phyloP scores from a whole-genome alignment of 768 basidiomycete species.

The Mycena kentingensis region DNA sequence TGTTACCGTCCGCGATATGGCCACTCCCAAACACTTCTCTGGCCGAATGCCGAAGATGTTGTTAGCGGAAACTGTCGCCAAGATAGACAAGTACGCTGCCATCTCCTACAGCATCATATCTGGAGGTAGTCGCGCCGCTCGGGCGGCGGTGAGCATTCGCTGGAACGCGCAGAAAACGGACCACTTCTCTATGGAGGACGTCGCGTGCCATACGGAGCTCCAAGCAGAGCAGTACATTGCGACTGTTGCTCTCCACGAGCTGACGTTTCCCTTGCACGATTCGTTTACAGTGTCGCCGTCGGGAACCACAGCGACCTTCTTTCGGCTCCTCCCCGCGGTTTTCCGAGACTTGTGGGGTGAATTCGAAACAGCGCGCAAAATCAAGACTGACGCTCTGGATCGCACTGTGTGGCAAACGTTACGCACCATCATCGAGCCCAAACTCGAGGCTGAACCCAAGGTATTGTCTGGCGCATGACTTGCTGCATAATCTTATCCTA shows the following conservation, averaged over 20 bases:
- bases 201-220: conserved; percentile 72
- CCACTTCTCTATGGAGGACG: conserved; percentile 81
- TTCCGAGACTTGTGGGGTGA: conserved; percentile 94
- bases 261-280: conserved; percentile 63
- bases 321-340: conserved; percentile 75
- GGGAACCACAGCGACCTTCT: conserved; percentile 58
- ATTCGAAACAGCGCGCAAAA: conserved; percentile 66
- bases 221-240: conserved; percentile 94
- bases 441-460: conserved; percentile 47
- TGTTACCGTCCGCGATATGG: conserved; percentile 67
- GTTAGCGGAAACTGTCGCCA: conserved; percentile 67
- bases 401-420: conserved; percentile 72
- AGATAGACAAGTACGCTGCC: conserved; percentile 73
- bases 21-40: conserved; percentile 80
- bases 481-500: neutral
- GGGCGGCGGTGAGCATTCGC: conserved; percentile 69
- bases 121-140: conserved; percentile 70
- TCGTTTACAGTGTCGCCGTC: conserved; percentile 62
- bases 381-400: conserved; percentile 63
- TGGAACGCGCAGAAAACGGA: conserved; percentile 66
- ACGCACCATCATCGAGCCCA: conserved; percentile 62
- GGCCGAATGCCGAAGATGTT: conserved; percentile 78
- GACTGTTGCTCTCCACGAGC: conserved; percentile 77
- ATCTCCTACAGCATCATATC: conserved; percentile 69
- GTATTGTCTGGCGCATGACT: conserved; percentile 30